phyloP scores from a whole-genome alignment of 208 protist genomes.

The Blastocrithidia nonstop region DNA sequence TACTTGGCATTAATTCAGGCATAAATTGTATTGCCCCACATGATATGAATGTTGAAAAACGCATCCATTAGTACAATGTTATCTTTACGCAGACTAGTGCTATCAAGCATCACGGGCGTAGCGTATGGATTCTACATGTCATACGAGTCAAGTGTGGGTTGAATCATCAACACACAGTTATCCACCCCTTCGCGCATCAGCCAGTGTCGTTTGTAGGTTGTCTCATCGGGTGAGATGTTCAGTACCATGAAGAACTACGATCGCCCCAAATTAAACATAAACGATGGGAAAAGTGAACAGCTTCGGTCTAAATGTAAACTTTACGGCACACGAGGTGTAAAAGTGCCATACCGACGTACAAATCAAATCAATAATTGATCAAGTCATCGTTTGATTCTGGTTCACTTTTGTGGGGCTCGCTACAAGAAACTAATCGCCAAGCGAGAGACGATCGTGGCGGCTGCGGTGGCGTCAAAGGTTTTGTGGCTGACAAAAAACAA shows the following conservation, averaged over 20 bases:
- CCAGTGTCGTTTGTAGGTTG: conserved; percentile 93
- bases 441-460: conserved; percentile 52
- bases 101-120: conserved; percentile 87
- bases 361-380: conserved; percentile 96
- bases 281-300: conserved; percentile 96
- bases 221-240: conserved; percentile 97
- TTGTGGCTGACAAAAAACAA: conserved; percentile 24
- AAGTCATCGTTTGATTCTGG: conserved; percentile 94
- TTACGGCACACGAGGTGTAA: conserved; percentile 64
- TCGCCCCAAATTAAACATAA: conserved; percentile 98
- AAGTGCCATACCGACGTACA: conserved; percentile 89
- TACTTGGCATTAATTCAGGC: conserved; percentile 89
- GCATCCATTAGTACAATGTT: conserved; percentile 97
- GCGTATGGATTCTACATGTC: conserved; percentile 66
- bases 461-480: conserved; percentile 94
- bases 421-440: conserved; percentile 63
- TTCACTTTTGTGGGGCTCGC: conserved; percentile 46
- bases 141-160: conserved; percentile 94
- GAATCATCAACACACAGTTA: conserved; percentile 95
- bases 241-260: conserved; percentile 95
- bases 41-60: conserved; percentile 97
- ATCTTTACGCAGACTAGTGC: conserved; percentile 74
- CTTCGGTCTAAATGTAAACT: conserved; percentile 81
- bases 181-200: conserved; percentile 90
- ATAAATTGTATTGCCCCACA: conserved; percentile 91